Conservation (phyloP, 2,329 filamentous ascomycete species). For the Colletotrichum paranaense region DNA sequence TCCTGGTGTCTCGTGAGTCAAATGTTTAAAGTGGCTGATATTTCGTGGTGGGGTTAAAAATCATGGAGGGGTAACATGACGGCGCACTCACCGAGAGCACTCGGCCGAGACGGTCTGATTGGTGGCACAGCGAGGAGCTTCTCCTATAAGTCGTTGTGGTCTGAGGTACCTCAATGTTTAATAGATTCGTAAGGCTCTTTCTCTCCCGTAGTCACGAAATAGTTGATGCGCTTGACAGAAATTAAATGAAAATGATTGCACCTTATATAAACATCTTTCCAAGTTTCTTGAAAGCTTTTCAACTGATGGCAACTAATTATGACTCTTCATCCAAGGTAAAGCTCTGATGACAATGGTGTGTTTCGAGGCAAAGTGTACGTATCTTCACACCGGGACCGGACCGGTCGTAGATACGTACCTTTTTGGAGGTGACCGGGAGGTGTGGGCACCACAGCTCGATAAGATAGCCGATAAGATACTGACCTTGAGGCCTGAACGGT, state of each 20-base stretch:
- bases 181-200: no score
- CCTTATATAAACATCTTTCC: rapidly evolving
- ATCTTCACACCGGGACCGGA: slow-evolving; percentile 4
- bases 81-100: slow-evolving; percentile 24
- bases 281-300: neutral
- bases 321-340: slow-evolving; percentile 13
- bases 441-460: neutral
- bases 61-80: slow-evolving; percentile 34
- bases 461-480: slow-evolving; percentile 19
- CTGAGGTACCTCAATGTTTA: no score
- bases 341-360: slow-evolving; percentile 17
- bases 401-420: slow-evolving; percentile 6
- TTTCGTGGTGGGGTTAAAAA: slow-evolving; percentile 36
- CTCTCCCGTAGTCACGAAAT: no score
- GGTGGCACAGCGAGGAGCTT: slow-evolving; percentile 7
- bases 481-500: neutral
- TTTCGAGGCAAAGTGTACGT: neutral
- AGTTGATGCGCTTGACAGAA: no score
- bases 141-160: neutral
- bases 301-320: neutral
- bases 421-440: neutral
- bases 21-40: slow-evolving; percentile 33
- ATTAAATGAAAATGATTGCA: rapidly evolving
- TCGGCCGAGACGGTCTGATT: slow-evolving; percentile 13
- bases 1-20: slow-evolving; percentile 37